Evolutionary conservation across 768 basidiomycete genomes (phyloP).

Genomic region (Kwoniella heveanensis): DNA sequence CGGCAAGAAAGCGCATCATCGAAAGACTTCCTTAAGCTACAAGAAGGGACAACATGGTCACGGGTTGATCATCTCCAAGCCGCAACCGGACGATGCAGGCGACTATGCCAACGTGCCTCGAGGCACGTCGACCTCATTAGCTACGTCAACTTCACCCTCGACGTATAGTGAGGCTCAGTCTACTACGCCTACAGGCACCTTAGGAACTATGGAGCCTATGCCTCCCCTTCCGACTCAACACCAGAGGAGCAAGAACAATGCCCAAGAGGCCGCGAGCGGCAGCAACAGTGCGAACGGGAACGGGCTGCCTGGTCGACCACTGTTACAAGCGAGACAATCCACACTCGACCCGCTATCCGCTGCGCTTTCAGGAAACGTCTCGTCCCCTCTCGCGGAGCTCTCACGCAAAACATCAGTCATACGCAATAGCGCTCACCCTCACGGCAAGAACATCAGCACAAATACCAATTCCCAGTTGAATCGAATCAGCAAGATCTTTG

Average conservation of each 20-base stretch:
- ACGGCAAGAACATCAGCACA: not conserved
- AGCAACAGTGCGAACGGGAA: not conserved
- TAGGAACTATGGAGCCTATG: not conserved
- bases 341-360: slow-evolving; percentile 8
- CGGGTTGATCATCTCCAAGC: not conserved
- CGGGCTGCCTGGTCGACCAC: not conserved
- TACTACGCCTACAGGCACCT: not conserved
- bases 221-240: not conserved
- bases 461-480: not conserved
- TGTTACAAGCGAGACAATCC: not conserved
- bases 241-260: not conserved
- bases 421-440: not conserved
- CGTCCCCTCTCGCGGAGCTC: slow-evolving; percentile 17
- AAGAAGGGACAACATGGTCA: not conserved
- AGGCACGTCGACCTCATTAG: not conserved
- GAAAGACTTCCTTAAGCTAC: not conserved
- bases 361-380: slow-evolving; percentile 14
- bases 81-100: not conserved
- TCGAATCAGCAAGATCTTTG: not conserved
- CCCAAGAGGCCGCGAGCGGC: not conserved
- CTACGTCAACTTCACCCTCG: not conserved
- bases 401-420: not conserved
- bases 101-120: not conserved
- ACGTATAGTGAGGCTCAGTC: not conserved
- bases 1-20: not conserved